A percentile compares a stretch with the other conserved stretches of the same genome.
Conservation (phyloP, 2,329 filamentous ascomycete genomes). For the Juglanconis oblonga region DNA sequence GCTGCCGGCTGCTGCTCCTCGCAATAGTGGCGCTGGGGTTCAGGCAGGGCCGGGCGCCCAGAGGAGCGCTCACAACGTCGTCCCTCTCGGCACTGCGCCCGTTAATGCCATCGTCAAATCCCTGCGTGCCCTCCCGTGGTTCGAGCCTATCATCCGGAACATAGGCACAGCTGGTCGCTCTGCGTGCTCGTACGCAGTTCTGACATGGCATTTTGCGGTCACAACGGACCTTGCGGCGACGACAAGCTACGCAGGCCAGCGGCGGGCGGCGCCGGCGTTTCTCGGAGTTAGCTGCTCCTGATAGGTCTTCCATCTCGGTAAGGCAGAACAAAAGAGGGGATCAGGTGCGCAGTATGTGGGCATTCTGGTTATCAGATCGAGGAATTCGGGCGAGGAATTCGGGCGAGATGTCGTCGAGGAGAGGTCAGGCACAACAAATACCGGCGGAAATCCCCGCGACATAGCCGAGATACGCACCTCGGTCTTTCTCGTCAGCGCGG, state of each 20-base stretch:
- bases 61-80: conserved; percentile 1
- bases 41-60: not conserved
- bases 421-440: not conserved
- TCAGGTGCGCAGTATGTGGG: not conserved
- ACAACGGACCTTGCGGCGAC: conserved; percentile 42
- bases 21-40: not conserved
- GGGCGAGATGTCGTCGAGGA: not conserved
- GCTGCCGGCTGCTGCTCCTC: not conserved
- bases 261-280: conserved; percentile 20
- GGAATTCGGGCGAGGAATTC: not conserved
- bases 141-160: conserved; percentile 22
- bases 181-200: conserved; percentile 39
- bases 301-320: not conserved
- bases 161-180: conserved; percentile 31
- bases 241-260: conserved; percentile 36
- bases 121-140: conserved; percentile 3
- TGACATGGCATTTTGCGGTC: conserved; percentile 39
- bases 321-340: not conserved
- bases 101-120: not conserved
- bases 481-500: not conserved
- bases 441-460: too few relatives aligned
- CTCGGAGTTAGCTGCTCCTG: not conserved
- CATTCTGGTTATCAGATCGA: not conserved
- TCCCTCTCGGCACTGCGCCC: conserved; percentile 1
- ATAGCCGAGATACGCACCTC: not conserved